phyloP scores from a whole-genome alignment of 495 filamentous ascomycete species.

The Cenococcum geophilum region DNA sequence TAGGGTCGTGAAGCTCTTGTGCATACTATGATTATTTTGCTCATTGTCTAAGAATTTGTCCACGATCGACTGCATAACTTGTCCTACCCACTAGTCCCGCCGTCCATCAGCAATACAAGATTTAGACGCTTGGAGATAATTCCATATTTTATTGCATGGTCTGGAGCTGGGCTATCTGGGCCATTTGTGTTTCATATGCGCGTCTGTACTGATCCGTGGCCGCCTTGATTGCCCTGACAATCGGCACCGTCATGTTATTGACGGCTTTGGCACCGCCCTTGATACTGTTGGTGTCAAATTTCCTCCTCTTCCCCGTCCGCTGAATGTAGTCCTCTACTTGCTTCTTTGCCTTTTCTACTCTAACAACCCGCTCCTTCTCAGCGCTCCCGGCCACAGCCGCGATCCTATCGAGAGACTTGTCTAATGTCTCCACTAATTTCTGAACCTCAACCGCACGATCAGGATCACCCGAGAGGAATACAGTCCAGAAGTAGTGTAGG shows the following conservation, averaged over 20 bases:
- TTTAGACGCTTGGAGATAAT: neutral
- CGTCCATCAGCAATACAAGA: neutral
- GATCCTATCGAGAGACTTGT: conserved; percentile 70
- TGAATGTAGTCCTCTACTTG: conserved; percentile 62
- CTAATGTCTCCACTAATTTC: conserved; percentile 70
- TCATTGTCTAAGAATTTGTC: neutral
- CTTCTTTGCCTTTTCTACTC: conserved; percentile 54
- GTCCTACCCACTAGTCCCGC: neutral
- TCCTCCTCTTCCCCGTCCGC: conserved; percentile 62
- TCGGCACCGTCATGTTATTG: conserved; percentile 64
- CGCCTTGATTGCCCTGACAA: conserved; percentile 56
- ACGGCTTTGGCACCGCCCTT: conserved; percentile 73
- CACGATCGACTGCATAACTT: neutral
- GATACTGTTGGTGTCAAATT: conserved; percentile 56
- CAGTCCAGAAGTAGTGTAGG: conserved; percentile 89
- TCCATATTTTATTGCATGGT: neutral
- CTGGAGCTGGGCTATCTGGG: conserved; percentile 9
- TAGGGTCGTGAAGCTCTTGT: no score
- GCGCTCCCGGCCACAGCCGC: conserved; percentile 73
- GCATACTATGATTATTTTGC: neutral
- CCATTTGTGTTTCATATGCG: conserved; percentile 53
- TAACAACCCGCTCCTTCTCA: conserved; percentile 59
- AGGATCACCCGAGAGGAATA: conserved; percentile 77
- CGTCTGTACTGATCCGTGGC: conserved; percentile 59
- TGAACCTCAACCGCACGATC: conserved; percentile 68